Base-by-base conservation (phyloP, 495 filamentous ascomycete species). In the Penicillium manginii region DNA sequence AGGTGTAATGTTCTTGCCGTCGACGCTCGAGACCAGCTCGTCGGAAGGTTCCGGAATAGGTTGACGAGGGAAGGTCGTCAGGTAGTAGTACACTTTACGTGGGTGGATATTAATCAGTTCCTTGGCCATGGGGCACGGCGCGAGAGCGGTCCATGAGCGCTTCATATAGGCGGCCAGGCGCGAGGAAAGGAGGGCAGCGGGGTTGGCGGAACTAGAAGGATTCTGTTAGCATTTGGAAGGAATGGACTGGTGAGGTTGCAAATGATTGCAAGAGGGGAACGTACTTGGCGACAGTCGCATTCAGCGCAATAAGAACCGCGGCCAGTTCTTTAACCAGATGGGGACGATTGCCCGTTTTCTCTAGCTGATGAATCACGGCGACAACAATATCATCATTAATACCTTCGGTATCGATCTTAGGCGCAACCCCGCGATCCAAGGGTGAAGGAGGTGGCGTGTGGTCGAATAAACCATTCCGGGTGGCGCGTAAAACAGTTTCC, bases 331-430 rank as follows among this genome's bases (percentile, higher is more conserved):
- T 97, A 50, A 97, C 91, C 21, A 97, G 76, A 63, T 97, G 94
- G 4, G 94, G 94, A 51, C 92, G 82, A 76, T 98, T 98, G 32
- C 89, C 91, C 9, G 96, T 94, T 70, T 88, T 88, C 71, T 98
- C 91, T 57, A 98, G 78, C 74, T 96, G 92, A 55, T 94, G 78
- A 57, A 98, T 92, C 43, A 96, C 92, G 11, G 84, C 93, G 60
- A 94, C 87, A 42, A 98, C 93, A 57, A 98, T 96, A 59, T 96
- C 92, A 72, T 98, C 94, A 65, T 90, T 89, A 73, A 97, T 94
- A 50, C 90, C 90, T 60, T 93, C 87, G 56, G 92, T 83, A 67
- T 96, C 91, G 66, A 98, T 88, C 71, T 87, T 88, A 70, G 81
- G 77, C 61, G 84, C 67, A 67, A 77, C 66, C 37, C 66, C 73